Percentiles rank a stretch among this genome's conserved stretches.
Evolutionary conservation across 2,329 filamentous ascomycete species (phyloP).

Genomic region (Peltaster fructicola): DNA sequence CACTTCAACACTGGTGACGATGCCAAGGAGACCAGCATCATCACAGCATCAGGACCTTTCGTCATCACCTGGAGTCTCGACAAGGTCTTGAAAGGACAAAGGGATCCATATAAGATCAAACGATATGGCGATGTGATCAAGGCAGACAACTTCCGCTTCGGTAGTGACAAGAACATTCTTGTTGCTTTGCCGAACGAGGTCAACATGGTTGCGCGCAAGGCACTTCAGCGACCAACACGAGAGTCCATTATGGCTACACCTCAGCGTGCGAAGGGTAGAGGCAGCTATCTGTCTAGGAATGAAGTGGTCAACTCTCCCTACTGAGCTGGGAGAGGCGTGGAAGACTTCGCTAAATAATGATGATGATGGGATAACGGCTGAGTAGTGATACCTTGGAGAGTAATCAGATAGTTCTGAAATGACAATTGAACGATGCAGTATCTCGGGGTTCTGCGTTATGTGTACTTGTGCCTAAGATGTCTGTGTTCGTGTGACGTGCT

Average conservation of each 20-base stretch:
- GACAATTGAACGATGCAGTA: no score
- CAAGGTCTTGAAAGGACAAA: conserved; percentile 64
- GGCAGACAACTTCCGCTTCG: conserved; percentile 96
- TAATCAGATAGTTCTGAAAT: no score
- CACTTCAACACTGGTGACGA: conserved; percentile 85
- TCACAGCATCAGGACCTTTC: conserved; percentile 90
- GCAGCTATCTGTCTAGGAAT: conserved; percentile 59
- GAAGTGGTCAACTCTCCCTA: conserved; percentile 68
- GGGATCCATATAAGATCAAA: conserved; percentile 91
- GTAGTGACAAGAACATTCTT: conserved; percentile 93
- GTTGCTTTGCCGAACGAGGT: conserved; percentile 94
- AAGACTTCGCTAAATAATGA: no score
- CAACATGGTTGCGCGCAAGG: conserved; percentile 84
- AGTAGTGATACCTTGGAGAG: no score
- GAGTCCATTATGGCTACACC: conserved; percentile 62
- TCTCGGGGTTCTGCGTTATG: no score
- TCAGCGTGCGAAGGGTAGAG: conserved; percentile 17
- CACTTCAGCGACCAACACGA: conserved; percentile 70
- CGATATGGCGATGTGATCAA: conserved; percentile 89
- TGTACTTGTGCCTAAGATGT: no score
- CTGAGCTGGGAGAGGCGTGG: conserved; percentile 20
- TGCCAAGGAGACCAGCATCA: conserved; percentile 70
- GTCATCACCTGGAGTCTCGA: conserved; percentile 93
- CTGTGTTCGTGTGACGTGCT: no score
- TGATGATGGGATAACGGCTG: conserved; percentile 1